A percentile compares a stretch with the other conserved stretches of the same genome.
Conservation (phyloP, 2,329 filamentous ascomycete genomes). For the Albophoma yamanashiensis region DNA sequence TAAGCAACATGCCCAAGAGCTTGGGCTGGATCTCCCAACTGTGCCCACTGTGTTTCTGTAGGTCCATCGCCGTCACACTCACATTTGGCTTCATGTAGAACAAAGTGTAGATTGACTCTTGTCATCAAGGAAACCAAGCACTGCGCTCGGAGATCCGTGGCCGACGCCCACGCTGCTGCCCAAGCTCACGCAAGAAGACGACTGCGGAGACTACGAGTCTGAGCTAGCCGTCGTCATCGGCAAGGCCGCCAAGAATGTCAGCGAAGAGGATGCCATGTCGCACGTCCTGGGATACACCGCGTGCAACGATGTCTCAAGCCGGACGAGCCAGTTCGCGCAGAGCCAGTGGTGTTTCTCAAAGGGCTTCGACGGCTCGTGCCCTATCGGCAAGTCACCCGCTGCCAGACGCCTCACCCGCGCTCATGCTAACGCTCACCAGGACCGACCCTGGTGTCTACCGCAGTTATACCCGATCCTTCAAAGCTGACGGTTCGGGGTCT, state of each 20-base stretch:
- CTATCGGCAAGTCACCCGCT: neutral
- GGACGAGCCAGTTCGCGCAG: neutral
- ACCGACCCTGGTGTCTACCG: neutral
- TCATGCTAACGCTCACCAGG: neutral
- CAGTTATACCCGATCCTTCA: neutral
- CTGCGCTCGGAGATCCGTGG: neutral
- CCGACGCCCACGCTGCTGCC: neutral
- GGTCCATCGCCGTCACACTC: neutral
- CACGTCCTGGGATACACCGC: neutral
- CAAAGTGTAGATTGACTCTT: neutral
- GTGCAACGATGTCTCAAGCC: neutral
- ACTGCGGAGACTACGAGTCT: neutral
- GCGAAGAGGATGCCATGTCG: neutral
- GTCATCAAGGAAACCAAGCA: neutral
- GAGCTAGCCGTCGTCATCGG: neutral
- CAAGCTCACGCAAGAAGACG: neutral
- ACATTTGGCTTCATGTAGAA: neutral
- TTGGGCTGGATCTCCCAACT: neutral
- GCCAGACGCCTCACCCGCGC: neutral
- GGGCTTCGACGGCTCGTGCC: neutral
- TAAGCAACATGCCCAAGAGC: neutral
- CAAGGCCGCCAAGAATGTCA: neutral
- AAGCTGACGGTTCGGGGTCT: neutral
- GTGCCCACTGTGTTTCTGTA: neutral
- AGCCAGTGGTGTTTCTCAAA: neutral